phyloP scores from a whole-genome alignment of 805 yeast species.

The Saturnispora ahearnii region DNA sequence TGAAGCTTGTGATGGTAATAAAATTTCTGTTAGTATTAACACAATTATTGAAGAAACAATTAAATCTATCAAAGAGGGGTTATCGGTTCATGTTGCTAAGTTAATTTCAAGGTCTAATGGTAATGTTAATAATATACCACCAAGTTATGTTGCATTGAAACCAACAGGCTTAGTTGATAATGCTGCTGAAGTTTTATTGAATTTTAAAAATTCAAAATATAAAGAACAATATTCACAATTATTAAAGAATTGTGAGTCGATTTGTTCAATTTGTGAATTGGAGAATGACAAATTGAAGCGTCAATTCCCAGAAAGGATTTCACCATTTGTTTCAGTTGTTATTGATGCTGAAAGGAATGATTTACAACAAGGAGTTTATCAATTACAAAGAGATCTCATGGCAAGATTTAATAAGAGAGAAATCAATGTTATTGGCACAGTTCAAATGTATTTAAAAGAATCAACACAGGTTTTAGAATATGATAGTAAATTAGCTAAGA shows the following conservation, averaged over 20 bases:
- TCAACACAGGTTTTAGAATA: constrained; percentile 49
- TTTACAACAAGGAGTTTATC: constrained; percentile 86
- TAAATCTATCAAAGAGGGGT: constrained; percentile 55
- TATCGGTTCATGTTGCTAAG: constrained; percentile 60
- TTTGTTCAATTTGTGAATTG: constrained; percentile 48
- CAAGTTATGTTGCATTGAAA: constrained; percentile 88
- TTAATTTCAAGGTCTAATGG: constrained; percentile 37
- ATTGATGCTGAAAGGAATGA: constrained; percentile 89
- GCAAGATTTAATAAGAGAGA: constrained; percentile 59
- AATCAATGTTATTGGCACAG: constrained; percentile 75
- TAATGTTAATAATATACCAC: constrained; percentile 60
- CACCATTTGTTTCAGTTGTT: constrained; percentile 69
- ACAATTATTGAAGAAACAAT: constrained; percentile 56
- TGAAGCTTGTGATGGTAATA: constrained; percentile 81
- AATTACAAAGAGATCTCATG: constrained; percentile 75
- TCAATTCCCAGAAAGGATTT: constrained; percentile 51
- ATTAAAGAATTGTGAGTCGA: constrained; percentile 54
- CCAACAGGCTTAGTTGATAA: constrained; percentile 82
- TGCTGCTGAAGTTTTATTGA: constrained; percentile 63
- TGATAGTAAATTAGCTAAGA: constrained; percentile 58
- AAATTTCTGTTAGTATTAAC: constrained; percentile 38
- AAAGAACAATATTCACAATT: constrained; percentile 45
- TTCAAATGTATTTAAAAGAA: constrained; percentile 83
- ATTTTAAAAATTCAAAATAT: constrained; percentile 47
- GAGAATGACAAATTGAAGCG: constrained; percentile 42